These are phyloP conservation scores for Komagataella pseudopastoris DNA, from an alignment of 805 yeast genomes.

Conservation along the genomic window DNA sequence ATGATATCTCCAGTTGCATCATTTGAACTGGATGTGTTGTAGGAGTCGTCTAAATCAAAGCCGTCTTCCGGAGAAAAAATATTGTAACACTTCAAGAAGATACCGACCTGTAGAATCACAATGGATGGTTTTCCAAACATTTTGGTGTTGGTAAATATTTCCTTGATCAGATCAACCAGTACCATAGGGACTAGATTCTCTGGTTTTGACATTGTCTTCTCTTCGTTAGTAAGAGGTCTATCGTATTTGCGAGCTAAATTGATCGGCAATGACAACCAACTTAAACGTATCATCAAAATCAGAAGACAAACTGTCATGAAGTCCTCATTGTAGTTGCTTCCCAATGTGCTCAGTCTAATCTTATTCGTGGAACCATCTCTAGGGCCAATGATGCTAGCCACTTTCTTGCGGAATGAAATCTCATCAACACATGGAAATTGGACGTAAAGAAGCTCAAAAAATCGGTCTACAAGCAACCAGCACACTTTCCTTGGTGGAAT, in stretches of 20 bases:
- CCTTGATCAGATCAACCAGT: conserved; percentile 29
- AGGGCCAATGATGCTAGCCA: conserved; percentile 30
- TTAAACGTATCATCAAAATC: conserved; percentile 35
- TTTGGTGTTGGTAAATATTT: conserved; percentile 26
- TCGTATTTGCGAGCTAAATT: conserved; percentile 20
- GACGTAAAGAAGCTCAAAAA: conserved; percentile 45
- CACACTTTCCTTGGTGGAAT: conserved; percentile 43
- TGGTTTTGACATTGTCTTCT: conserved; percentile 20
- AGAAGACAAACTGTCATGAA: conserved; percentile 37
- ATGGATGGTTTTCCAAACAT: conserved; percentile 30
- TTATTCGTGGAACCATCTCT: conserved; percentile 16
- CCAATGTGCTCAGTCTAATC: conserved; percentile 15
- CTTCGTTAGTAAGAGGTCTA: conserved; percentile 15
- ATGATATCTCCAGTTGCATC: conserved; percentile 16
- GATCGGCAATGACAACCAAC: conserved; percentile 41
- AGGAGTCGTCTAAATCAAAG: conserved; percentile 25
- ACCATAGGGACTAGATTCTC: conserved; percentile 27
- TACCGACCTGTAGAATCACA: conserved; percentile 44
- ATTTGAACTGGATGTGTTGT: conserved; percentile 14
- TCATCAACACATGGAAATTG: conserved; percentile 60
- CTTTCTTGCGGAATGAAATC: conserved; percentile 26
- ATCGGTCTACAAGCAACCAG: conserved; percentile 43
- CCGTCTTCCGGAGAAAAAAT: conserved; percentile 47
- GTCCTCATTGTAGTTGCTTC: conserved; percentile 24
- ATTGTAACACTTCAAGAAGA: conserved; percentile 41